phyloP scores from a whole-genome alignment of 225 moss, liverwort and hornwort species.

The Asterella californica region DNA sequence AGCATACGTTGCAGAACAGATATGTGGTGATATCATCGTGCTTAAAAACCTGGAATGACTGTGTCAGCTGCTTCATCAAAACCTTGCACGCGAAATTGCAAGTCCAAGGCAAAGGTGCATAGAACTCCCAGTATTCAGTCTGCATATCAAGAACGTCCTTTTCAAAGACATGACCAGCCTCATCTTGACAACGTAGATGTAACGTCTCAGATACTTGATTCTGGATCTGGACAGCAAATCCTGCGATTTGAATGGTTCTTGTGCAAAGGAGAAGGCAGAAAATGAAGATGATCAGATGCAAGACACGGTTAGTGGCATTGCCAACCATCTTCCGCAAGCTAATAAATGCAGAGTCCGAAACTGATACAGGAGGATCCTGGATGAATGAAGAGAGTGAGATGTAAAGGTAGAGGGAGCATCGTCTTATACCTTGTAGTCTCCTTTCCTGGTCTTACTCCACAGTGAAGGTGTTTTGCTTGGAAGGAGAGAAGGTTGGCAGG shows the following conservation, averaged over 20 bases:
- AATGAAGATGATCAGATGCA: neutral
- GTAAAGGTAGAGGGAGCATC: too few species aligned
- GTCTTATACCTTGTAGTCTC: too few species aligned
- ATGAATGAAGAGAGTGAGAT: too few species aligned
- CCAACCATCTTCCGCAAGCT: neutral
- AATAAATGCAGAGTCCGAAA: neutral
- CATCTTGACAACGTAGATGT: neutral
- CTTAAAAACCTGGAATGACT: conserved; percentile 1
- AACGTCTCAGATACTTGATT: neutral
- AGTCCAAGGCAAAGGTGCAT: neutral
- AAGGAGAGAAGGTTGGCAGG: too few species aligned
- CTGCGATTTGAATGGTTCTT: neutral
- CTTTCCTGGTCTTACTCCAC: too few species aligned
- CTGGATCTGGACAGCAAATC: neutral
- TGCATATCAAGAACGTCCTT: neutral
- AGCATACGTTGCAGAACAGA: conserved; percentile 2
- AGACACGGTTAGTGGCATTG: neutral
- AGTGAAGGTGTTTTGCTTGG: too few species aligned
- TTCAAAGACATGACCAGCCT: neutral
- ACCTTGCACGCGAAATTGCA: neutral
- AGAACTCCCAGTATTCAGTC: neutral
- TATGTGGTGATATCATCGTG: neutral
- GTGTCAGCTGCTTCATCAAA: neutral
- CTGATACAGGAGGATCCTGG: too few species aligned
- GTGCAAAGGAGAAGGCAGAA: neutral